Base-by-base conservation (phyloP, 345 rosid genomes). In the Eucalyptus curtisii region DNA sequence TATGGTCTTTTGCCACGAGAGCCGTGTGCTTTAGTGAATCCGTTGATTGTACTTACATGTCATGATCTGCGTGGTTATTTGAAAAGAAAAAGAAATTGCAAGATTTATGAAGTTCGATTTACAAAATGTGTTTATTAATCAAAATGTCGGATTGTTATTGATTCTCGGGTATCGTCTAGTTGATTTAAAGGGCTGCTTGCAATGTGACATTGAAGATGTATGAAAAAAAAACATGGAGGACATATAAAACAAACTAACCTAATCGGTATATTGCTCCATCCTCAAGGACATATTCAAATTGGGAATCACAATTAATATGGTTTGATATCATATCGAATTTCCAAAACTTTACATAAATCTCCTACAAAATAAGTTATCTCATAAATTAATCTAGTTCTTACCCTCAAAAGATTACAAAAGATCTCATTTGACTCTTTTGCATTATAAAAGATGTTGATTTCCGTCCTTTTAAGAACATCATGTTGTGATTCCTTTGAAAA, bases 21-120 rank as follows among this genome's bases (percentile, higher is more conserved):
- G 45, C 27, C 0, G 0, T n/a, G 10, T 4, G 1, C 45, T 19
- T 13, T 3, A 22, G 45, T 13, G 4, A 9, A 76, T 76, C 1
- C 0, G 1, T 11, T 13, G 15, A 76, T 37, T 10, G 84, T 52
- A 20, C 10, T 3, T 14, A 76, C 8, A 3, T 1, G 1, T 2
- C 4, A 11, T 6, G 5, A 22, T 76, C 1, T 3, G 2, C 4
- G 1, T 71, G 25, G 7, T 42, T 37, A 37, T 37, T 19, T 17
- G 8, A 20, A 17, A 37, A 19, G 4, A 61, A 59, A 27, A 9
- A 10, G 2, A 37, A 71, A 71, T 19, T 37, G 13, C 27, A 5
- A 5, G 8, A 37, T 14, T 71, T 9, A 71, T 6, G 0, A 7
- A 37, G 14, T 71, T 3, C 3, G 30, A 76, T 37, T 76, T 22